Evolutionary conservation across 176 grass and related monocot species (phyloP).

Genomic region (Guadua angustifolia): DNA sequence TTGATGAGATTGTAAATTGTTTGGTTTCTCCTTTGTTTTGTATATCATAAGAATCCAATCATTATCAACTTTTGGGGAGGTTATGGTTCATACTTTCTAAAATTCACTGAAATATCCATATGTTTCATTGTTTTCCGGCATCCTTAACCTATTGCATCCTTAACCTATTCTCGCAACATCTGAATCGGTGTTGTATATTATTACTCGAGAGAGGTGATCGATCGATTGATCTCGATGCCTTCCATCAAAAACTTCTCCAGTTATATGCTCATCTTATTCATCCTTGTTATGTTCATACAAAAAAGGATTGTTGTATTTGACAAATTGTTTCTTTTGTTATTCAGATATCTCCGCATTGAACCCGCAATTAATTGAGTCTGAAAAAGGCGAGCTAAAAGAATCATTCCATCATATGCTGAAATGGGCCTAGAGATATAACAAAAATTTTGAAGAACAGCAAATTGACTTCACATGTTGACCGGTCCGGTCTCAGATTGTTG

Average conservation of each 20-base stretch:
- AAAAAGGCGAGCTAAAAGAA: constrained; percentile 78
- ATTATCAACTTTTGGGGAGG: constrained; percentile 35
- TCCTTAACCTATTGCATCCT: constrained; percentile 15
- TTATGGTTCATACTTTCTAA: constrained; percentile 23
- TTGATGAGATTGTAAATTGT: not conserved
- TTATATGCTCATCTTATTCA: constrained; percentile 42
- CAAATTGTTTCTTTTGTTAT: constrained; percentile 31
- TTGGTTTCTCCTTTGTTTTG: constrained; percentile 36
- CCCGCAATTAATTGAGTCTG: constrained; percentile 59
- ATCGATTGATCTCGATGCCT: constrained; percentile 82
- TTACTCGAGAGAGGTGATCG: constrained; percentile 93
- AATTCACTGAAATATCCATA: constrained; percentile 24
- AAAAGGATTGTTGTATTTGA: constrained; percentile 24
- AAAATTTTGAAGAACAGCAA: constrained; percentile 92
- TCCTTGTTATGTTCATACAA: constrained; percentile 4
- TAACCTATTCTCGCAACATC: constrained; percentile 69
- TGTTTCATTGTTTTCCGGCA: constrained; percentile 15
- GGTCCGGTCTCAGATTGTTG: constrained; percentile 96
- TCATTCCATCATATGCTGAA: constrained; percentile 84
- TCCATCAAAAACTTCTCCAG: constrained; percentile 86
- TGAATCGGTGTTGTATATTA: constrained; percentile 88
- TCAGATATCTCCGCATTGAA: constrained; percentile 66
- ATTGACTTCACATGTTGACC: constrained; percentile 93
- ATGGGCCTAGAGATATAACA: constrained; percentile 96
- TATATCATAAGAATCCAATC: not conserved